Conservation (phyloP, 345 rosid genomes). For the Bruguiera gymnorhiza region DNA sequence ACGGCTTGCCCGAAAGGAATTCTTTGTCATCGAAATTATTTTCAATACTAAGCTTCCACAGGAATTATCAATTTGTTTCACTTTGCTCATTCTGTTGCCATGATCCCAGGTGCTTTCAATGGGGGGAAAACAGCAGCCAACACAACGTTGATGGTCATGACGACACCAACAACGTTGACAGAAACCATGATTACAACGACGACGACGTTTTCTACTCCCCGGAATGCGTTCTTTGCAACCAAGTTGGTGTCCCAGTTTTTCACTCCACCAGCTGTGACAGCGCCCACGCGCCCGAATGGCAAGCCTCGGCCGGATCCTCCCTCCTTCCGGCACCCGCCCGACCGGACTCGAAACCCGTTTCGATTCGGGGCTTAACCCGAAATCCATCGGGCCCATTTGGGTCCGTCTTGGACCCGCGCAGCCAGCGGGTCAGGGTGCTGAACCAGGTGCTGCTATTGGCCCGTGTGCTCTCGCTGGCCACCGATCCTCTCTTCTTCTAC, state of each 20-base stretch:
- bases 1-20: too few species aligned
- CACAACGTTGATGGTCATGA: too few species aligned
- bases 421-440: conserved; percentile 43
- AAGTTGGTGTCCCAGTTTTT: conserved; percentile 37
- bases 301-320: conserved; percentile 45
- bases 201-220: neutral
- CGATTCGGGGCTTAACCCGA: too few species aligned
- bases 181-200: neutral
- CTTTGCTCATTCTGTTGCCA: too few species aligned
- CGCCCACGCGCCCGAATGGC: conserved; percentile 40
- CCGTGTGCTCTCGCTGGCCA: conserved; percentile 52
- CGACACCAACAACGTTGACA: too few species aligned
- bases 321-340: conserved; percentile 20
- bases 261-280: conserved; percentile 42
- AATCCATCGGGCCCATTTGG: conserved; percentile 17
- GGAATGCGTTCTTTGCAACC: conserved; percentile 39
- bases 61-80: too few species aligned
- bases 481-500: conserved; percentile 59
- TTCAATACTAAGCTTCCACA: too few species aligned
- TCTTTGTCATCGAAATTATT: too few species aligned
- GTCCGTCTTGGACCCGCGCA: conserved; percentile 53
- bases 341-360: neutral
- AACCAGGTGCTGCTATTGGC: conserved; percentile 47
- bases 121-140: too few species aligned
- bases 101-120: too few species aligned